These are phyloP conservation scores for Pulveroboletus ravenelii DNA, from an alignment of 768 basidiomycete species.

Conservation along the genomic window DNA sequence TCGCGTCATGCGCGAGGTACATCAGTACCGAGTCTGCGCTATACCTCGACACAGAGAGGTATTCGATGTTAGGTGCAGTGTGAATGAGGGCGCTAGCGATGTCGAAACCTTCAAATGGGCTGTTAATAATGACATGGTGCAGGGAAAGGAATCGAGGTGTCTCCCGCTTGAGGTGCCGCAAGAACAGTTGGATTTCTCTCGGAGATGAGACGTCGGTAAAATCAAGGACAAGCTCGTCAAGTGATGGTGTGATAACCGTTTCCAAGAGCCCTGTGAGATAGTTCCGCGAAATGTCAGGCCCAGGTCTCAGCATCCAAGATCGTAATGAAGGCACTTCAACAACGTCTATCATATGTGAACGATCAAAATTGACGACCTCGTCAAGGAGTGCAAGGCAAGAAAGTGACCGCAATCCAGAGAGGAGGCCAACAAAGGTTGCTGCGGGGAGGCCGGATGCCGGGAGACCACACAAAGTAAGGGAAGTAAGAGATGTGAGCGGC, in stretches of 20 bases:
- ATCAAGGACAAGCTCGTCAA: slow-evolving; percentile 24
- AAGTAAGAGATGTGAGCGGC: slow-evolving; percentile 15
- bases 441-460: slow-evolving; percentile 22
- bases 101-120: slow-evolving; percentile 24
- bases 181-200: slow-evolving; percentile 27
- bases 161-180: slow-evolving; percentile 26
- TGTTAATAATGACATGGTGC: slow-evolving; percentile 17
- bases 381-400: slow-evolving; percentile 23
- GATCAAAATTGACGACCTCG: slow-evolving; percentile 27
- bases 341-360: not conserved
- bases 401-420: slow-evolving; percentile 21
- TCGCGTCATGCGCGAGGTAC: slow-evolving; percentile 25
- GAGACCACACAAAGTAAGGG: slow-evolving; percentile 22
- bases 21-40: slow-evolving; percentile 19
- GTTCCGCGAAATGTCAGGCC: slow-evolving; percentile 24
- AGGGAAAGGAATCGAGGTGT: slow-evolving; percentile 24
- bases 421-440: slow-evolving; percentile 16
- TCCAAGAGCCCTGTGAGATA: slow-evolving; percentile 25
- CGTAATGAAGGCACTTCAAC: slow-evolving; percentile 20
- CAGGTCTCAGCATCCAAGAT: slow-evolving; percentile 21
- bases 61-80: slow-evolving; percentile 22
- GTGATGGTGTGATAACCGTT: slow-evolving; percentile 20
- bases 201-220: slow-evolving; percentile 22
- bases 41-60: slow-evolving; percentile 26
- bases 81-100: slow-evolving; percentile 20